Evolutionary conservation across 805 yeast genomes (phyloP), one percentile per base, ranked within the genome.

Genomic region (Kregervanrija pseudodelftensis): DNA sequence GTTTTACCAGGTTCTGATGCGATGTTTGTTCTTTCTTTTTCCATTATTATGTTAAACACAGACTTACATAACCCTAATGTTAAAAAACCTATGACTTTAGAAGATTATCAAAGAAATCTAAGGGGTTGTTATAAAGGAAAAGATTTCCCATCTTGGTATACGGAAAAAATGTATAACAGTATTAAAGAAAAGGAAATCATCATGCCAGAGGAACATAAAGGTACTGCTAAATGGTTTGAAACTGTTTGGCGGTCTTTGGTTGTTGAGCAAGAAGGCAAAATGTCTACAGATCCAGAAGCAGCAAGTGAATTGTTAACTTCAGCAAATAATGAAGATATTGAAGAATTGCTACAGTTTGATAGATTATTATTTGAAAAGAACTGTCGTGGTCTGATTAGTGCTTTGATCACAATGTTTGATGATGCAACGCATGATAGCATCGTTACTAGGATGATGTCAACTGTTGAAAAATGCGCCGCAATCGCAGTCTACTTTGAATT

Each of bases 201-300:
- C 40, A 86, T 95, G 90, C 98, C 99, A 0, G 98, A 93, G 57
- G 99, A 93, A 57, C 97, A 91, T 55, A 95, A 88, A 59, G 93
- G 91, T 12, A 86, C 89, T 10, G 85, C 88, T 15, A 88, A 85
- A 59, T 84, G 95, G 81, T 91, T 90, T 63, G 97, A 90, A 58
- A 91, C 85, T 57, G 72, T 68, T 30, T 85, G 95, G 95, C 81
- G 82, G 52, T 80, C 82, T 47, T 61, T 85, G 48, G 75, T 85
- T 37, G 71, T 76, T 1, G 72, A 76, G 28, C 76, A 72, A 47
- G 68, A 63, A 15, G 58, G 52, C 38, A 58, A 60, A 36, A 37
- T 49, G 9, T 57, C 53, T 16, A 50, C 49, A 22, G 61, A 54
- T 15, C 45, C 43, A 8, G 35, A 43, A 11, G 8, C 30, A 2